Evolutionary conservation across 306 rosid genomes (phyloP).

Genomic region (Arachis stenosperma): DNA sequence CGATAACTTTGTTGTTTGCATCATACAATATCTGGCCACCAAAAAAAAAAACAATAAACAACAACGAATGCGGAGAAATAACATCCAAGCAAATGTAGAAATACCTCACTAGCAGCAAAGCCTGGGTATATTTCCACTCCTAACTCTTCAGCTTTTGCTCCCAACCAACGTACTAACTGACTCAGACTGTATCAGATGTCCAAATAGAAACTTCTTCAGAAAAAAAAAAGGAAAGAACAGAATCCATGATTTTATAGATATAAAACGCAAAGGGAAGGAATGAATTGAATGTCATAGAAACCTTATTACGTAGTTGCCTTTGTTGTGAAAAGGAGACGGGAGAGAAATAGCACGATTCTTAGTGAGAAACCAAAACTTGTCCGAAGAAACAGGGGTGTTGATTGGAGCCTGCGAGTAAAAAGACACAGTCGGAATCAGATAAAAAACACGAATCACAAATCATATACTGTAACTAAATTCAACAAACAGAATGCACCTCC

Average conservation of each 20-base stretch:
- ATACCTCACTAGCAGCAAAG: constrained; percentile 96
- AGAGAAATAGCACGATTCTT: constrained; percentile 76
- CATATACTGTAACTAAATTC: neutral
- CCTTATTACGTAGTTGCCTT: constrained; percentile 96
- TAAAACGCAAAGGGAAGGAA: too few relatives aligned
- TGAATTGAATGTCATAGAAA: constrained; percentile 28
- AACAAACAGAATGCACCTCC: constrained; percentile 55
- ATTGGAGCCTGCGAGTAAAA: constrained; percentile 78
- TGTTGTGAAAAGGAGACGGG: constrained; percentile 74
- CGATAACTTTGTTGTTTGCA: constrained; percentile 62
- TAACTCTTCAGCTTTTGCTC: constrained; percentile 92
- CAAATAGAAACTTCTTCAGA: constrained; percentile 26
- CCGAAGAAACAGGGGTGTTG: constrained; percentile 79
- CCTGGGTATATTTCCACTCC: constrained; percentile 98
- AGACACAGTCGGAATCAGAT: neutral
- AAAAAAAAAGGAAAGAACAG: neutral
- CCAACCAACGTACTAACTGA: constrained; percentile 95
- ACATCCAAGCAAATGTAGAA: constrained; percentile 28
- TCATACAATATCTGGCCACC: constrained; percentile 75
- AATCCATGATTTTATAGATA: neutral
- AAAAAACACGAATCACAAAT: constrained; percentile 13
- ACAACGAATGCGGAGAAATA: constrained; percentile 30
- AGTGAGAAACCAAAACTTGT: constrained; percentile 88
- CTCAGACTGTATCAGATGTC: constrained; percentile 68
- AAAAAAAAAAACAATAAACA: constrained; percentile 30